Percentiles rank a stretch among this genome's conserved stretches.
Evolutionary conservation across 169 alveolate species (phyloP).

Genomic region (Plasmodium gonderi): DNA sequence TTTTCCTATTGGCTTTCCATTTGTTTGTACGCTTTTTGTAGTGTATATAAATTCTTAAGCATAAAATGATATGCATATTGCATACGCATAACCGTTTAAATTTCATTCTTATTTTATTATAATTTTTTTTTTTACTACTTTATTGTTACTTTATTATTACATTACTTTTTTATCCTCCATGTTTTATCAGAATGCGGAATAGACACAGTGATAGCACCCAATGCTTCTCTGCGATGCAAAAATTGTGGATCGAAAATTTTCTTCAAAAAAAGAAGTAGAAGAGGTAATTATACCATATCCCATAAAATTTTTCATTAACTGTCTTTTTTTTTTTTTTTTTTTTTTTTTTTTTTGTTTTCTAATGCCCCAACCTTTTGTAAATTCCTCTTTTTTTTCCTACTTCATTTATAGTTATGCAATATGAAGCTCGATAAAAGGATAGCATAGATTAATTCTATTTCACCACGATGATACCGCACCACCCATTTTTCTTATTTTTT

Average conservation of each 20-base stretch:
- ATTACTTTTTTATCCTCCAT: background rate
- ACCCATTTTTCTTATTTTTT: background rate
- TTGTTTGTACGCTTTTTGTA: no score
- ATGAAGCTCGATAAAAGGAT: conserved; percentile 67
- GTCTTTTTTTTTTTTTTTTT: background rate
- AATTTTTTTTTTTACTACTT: background rate
- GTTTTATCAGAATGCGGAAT: conserved; percentile 86
- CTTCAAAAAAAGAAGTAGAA: conserved; percentile 86
- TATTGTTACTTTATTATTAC: background rate
- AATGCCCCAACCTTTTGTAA: background rate
- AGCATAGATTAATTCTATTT: background rate
- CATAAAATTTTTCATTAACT: background rate
- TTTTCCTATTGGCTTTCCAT: no score
- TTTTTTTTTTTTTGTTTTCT: background rate
- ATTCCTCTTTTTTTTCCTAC: background rate
- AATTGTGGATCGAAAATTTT: conserved; percentile 89
- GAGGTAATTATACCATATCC: conserved; percentile 66
- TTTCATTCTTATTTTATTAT: background rate
- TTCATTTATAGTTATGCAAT: conserved; percentile 55
- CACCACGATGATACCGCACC: background rate
- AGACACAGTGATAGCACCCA: conserved; percentile 87
- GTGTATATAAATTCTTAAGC: no score
- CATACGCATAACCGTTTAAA: background rate
- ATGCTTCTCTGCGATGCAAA: conserved; percentile 88
- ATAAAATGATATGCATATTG: background rate